These are phyloP conservation scores for Mycena capillaripes DNA, from an alignment of 768 basidiomycete species.

Conservation along the genomic window DNA sequence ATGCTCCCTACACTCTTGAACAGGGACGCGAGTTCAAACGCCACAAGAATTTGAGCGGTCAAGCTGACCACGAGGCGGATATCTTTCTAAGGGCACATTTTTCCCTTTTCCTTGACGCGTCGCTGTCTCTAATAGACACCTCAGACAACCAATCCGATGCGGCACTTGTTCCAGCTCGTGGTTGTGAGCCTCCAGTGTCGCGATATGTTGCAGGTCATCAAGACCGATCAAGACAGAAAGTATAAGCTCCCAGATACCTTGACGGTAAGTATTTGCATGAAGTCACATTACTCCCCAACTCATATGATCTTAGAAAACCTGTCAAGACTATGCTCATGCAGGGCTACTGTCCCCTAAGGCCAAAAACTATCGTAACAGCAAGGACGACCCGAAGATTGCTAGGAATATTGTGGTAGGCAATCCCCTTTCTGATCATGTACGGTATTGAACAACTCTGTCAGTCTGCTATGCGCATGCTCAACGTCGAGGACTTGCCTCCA, in stretches of 20 bases:
- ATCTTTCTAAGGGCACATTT: neutral
- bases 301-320: neutral
- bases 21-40: conserved; percentile 12
- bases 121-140: neutral
- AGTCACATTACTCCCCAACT: too few relatives aligned
- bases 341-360: neutral
- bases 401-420: too few relatives aligned
- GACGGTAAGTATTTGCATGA: neutral
- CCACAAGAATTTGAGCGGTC: neutral
- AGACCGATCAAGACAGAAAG: neutral
- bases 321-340: neutral
- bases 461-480: conserved; percentile 2
- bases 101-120: neutral
- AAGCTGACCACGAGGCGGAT: neutral
- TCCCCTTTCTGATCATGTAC: too few relatives aligned
- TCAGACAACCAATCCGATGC: conserved; percentile 3
- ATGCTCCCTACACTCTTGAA: neutral
- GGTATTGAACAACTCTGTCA: too few relatives aligned
- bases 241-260: conserved; percentile 5
- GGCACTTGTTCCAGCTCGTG: neutral
- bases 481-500: neutral
- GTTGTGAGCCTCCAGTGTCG: neutral
- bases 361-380: conserved; percentile 8
- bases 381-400: neutral
- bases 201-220: neutral